Conservation (phyloP, 1,284 basidiomycete species). For the Melampsora larici-populina region DNA sequence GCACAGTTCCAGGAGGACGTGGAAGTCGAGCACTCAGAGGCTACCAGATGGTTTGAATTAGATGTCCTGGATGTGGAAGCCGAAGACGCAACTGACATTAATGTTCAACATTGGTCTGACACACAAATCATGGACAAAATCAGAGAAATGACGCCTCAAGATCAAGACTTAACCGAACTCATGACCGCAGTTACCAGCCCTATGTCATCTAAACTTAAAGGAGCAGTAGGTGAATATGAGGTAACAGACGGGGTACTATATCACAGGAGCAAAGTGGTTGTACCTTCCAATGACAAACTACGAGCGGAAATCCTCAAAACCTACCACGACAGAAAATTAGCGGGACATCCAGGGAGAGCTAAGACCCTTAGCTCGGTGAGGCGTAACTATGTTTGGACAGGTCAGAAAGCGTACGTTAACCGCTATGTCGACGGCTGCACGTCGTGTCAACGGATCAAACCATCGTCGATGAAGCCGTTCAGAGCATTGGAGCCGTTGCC, state of each 20-base stretch:
- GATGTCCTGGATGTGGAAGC: background rate
- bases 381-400: background rate
- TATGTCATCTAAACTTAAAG: background rate
- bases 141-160: background rate
- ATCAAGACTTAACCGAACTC: background rate
- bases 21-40: background rate
- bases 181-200: background rate
- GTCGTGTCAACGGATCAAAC: slow-evolving; percentile 4
- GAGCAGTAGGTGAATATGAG: background rate
- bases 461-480: background rate
- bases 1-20: background rate
- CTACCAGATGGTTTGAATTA: too few relatives aligned
- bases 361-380: background rate
- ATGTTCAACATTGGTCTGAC: background rate
- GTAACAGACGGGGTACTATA: background rate
- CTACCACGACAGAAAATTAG: background rate
- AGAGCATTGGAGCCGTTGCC: background rate
- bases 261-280: background rate
- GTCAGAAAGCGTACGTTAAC: background rate
- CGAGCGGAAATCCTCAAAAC: background rate
- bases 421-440: background rate
- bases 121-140: background rate
- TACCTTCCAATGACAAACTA: background rate
- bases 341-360: too few relatives aligned
- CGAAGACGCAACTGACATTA: background rate